Percentiles rank a stretch among this genome's conserved stretches.
Evolutionary conservation across 768 basidiomycete genomes (phyloP).

Genomic region (Lactarius indigo): DNA sequence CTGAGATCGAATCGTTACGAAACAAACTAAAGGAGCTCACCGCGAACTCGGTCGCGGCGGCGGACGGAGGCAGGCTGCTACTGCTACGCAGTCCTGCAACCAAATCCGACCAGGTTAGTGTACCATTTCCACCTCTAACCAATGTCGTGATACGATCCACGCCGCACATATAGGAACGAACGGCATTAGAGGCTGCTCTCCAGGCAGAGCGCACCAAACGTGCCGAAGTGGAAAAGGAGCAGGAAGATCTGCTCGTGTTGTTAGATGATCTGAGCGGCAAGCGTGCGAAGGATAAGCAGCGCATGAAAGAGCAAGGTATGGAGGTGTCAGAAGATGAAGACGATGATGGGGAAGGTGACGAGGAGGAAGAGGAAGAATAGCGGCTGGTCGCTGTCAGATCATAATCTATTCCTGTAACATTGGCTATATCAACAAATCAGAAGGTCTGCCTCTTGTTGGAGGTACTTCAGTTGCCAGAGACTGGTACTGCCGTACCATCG

Average conservation of each 20-base stretch:
- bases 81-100: conserved; percentile 1
- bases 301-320: conserved; percentile 66
- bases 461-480: no score
- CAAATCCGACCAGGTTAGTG: conserved; percentile 14
- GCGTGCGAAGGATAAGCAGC: conserved; percentile 76
- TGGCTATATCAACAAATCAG: neutral
- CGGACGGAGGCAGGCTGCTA: neutral
- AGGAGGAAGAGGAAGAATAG: conserved; percentile 27
- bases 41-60: conserved; percentile 15
- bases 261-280: conserved; percentile 90
- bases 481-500: no score
- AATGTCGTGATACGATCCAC: neutral
- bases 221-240: conserved; percentile 89
- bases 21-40: conserved; percentile 49
- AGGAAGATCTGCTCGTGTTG: conserved; percentile 91
- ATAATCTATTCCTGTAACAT: neutral
- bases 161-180: conserved; percentile 36
- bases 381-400: neutral
- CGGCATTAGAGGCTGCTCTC: conserved; percentile 52
- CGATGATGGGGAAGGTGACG: conserved; percentile 60
- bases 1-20: conserved; percentile 71
- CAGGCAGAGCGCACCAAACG: conserved; percentile 57
- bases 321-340: conserved; percentile 94
- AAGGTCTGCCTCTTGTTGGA: no score
- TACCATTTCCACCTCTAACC: neutral